phyloP scores from a whole-genome alignment of 169 alveolate genomes.

The Plasmodium vivax region DNA sequence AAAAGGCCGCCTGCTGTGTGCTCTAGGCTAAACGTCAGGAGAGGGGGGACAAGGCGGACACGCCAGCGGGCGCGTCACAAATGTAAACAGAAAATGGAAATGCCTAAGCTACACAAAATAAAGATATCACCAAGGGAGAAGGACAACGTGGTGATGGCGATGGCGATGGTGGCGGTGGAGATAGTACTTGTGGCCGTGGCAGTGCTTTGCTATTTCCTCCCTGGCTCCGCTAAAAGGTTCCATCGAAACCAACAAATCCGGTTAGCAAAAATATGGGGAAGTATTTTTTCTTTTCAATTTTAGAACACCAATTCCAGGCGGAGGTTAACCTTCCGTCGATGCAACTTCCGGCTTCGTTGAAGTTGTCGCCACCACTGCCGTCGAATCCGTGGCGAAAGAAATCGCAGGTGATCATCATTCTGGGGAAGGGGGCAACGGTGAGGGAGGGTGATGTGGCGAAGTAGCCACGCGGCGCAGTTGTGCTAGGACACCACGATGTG shows the following conservation, averaged over 20 bases:
- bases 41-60: not conserved
- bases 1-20: not conserved
- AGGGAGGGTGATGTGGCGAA: not conserved
- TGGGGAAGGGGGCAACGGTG: not conserved
- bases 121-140: not conserved
- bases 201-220: not conserved
- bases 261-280: constrained; percentile 93
- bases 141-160: not conserved
- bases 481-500: not conserved
- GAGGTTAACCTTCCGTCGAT: constrained; percentile 95
- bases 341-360: constrained; percentile 95
- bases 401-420: constrained; percentile 90
- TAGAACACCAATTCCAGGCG: constrained; percentile 95
- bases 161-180: not conserved
- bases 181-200: not conserved
- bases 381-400: constrained; percentile 95
- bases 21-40: not conserved
- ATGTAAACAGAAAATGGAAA: not conserved
- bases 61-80: not conserved
- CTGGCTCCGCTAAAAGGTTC: constrained; percentile 76
- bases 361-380: constrained; percentile 96
- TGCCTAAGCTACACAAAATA: constrained; percentile 1
- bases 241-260: constrained; percentile 94
- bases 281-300: constrained; percentile 91
- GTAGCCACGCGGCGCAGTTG: not conserved